phyloP scores from a whole-genome alignment of 169 alveolate genomes.

The Cryptosporidium ubiquitum region DNA sequence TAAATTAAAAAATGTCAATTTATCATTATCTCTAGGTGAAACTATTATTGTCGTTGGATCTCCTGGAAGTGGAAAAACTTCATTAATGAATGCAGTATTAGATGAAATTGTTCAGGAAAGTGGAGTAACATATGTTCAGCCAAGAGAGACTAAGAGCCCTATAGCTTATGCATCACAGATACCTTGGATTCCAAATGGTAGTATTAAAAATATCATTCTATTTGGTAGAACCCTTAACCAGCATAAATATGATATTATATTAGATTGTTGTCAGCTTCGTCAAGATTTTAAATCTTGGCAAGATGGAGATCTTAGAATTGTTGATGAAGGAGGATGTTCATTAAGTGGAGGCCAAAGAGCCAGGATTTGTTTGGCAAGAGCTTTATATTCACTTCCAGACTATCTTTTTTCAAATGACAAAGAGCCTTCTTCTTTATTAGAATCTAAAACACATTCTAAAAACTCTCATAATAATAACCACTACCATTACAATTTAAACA shows the following conservation, averaged over 20 bases:
- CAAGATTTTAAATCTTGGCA: slow-evolving; percentile 81
- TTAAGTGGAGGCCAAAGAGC: slow-evolving; percentile 86
- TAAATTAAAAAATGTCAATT: slow-evolving; percentile 16
- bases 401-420: neutral
- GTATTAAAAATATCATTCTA: slow-evolving; percentile 83
- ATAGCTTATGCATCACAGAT: slow-evolving; percentile 84
- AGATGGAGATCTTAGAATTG: slow-evolving; percentile 81
- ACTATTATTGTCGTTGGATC: slow-evolving; percentile 72
- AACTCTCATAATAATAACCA: neutral
- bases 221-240: slow-evolving; percentile 81
- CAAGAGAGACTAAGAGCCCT: slow-evolving; percentile 72
- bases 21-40: slow-evolving; percentile 42
- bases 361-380: slow-evolving; percentile 85
- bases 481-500: neutral
- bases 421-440: neutral
- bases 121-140: slow-evolving; percentile 63
- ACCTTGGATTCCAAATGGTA: slow-evolving; percentile 84
- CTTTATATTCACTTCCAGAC: slow-evolving; percentile 79
- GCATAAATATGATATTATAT: slow-evolving; percentile 76
- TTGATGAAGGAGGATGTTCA: slow-evolving; percentile 88
- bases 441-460: neutral
- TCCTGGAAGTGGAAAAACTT: slow-evolving; percentile 88
- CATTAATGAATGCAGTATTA: slow-evolving; percentile 82
- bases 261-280: slow-evolving; percentile 77
- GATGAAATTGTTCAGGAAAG: slow-evolving; percentile 73